A percentile compares a stretch with the other conserved stretches of the same genome.
Conservation (phyloP, 2,329 filamentous ascomycete species). For the Aspergillus eucalypticola region DNA sequence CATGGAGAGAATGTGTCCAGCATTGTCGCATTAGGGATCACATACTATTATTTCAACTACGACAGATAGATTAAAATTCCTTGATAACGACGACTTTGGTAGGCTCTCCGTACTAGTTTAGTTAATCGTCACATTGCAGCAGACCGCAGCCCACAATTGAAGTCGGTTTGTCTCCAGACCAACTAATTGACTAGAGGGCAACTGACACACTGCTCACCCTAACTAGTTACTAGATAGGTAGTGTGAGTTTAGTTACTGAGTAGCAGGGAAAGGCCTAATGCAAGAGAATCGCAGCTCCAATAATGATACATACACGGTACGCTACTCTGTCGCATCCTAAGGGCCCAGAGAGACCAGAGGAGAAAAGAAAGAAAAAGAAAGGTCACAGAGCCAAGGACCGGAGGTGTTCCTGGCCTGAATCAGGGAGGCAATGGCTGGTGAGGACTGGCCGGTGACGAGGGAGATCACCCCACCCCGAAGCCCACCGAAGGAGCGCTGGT, state of each 20-base stretch:
- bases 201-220: neutral
- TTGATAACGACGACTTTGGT: neutral
- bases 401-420: conserved; percentile 28
- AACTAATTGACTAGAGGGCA: neutral
- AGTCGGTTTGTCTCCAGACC: conserved; percentile 13
- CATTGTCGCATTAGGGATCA: neutral
- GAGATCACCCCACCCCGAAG: conserved; percentile 28
- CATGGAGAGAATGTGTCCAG: neutral
- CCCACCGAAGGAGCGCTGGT: conserved; percentile 23
- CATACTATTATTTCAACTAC: neutral
- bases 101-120: conserved; percentile 1
- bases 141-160: conserved; percentile 7
- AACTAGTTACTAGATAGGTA: neutral
- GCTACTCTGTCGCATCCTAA: neutral
- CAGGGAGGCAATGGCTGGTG: conserved; percentile 25
- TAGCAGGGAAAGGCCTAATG: neutral
- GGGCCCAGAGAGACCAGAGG: neutral
- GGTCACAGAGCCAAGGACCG: conserved; percentile 22
- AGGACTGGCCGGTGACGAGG: conserved; percentile 24
- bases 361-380: conserved; percentile 13
- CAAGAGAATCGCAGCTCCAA: neutral
- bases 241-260: neutral
- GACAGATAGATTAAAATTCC: neutral
- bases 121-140: conserved; percentile 7
- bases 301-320: neutral